Base-by-base conservation (phyloP, 306 rosid genomes). In the Mimosa bimucronata region DNA sequence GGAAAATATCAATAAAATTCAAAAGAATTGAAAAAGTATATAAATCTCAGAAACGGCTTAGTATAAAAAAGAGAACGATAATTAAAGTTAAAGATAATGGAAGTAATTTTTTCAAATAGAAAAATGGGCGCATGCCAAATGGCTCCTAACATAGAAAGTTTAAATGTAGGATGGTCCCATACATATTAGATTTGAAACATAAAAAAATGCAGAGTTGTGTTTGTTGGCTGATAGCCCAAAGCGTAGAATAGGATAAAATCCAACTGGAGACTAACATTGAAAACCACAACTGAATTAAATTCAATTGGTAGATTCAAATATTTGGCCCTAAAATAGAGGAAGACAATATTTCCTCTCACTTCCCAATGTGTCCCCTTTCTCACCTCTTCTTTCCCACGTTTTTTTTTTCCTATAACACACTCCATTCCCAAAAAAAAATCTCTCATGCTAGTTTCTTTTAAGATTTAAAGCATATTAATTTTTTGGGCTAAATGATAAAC, bases 291-390 rank as follows among this genome's bases (percentile, higher is more conserved):
- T 62, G 38, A 62, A 5, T 12, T 12, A 3, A 14, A 28, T 29
- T 26, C 37, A 12, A 50, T 19, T 52, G 25, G 25, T 52, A 18
- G 26, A 50, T 52, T 52, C 60, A 6, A 16, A 19, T 6, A 19
- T 19, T 52, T 52, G 25, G 16, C 84, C 96, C 97, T 88, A 85
- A 86, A 89, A 89, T 77, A 77, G 65, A 68, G 87, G 92, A 78
- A 77, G 83, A 85, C 70, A 80, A n/a, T 81, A 53, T 77, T 82
- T 26, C 76, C 5, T 78, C 74, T 76, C 30, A 61, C 79, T 26
- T 42, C 76, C 34, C 82, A 75, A 61, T 42, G 86, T 74, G 91
- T 62, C 78, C 86, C 86, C 62, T 37, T 87, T 61, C 82, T 40
- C 80, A 60, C 84, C 82, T 16, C 21, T 53, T 7, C 61, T 7